A percentile compares a stretch with the other conserved stretches of the same genome.
phyloP scores from a whole-genome alignment of 805 yeast genomes.

The Jamesozyma jinghongensis region DNA sequence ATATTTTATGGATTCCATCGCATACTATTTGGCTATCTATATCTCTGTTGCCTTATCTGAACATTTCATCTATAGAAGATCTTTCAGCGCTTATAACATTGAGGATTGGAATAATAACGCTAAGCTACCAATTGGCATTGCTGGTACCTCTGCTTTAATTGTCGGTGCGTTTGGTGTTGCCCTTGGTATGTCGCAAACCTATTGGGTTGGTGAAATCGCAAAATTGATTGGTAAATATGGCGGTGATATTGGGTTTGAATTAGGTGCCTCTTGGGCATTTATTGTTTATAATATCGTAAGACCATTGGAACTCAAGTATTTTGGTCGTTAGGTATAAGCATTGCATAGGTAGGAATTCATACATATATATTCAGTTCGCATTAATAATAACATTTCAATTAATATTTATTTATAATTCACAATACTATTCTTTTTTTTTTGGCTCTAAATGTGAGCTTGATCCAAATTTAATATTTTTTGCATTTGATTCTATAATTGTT shows the following conservation, averaged over 20 bases:
- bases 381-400: neutral
- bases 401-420: too few species aligned
- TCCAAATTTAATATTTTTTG: too few species aligned
- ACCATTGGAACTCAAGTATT: conserved; percentile 57
- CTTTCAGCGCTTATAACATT: conserved; percentile 52
- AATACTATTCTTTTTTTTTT: too few species aligned
- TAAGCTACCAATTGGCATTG: conserved; percentile 63
- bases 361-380: neutral
- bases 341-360: too few species aligned
- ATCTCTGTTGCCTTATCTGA: conserved; percentile 67
- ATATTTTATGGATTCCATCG: conserved; percentile 85
- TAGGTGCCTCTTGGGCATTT: conserved; percentile 59
- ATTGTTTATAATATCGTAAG: conserved; percentile 50
- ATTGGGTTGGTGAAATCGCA: conserved; percentile 72
- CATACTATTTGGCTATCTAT: conserved; percentile 84
- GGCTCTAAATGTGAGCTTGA: too few species aligned
- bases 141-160: conserved; percentile 71
- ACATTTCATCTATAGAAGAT: conserved; percentile 69
- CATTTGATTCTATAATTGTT: neutral
- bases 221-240: conserved; percentile 53
- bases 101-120: conserved; percentile 49
- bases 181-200: conserved; percentile 77
- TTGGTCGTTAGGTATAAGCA: conserved; percentile 30
- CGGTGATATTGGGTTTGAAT: conserved; percentile 83
- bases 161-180: conserved; percentile 82